Percentiles rank a stretch among this genome's conserved stretches.
phyloP scores from a whole-genome alignment of 2,329 filamentous ascomycete genomes.

The Cyphellophora attinorum region DNA sequence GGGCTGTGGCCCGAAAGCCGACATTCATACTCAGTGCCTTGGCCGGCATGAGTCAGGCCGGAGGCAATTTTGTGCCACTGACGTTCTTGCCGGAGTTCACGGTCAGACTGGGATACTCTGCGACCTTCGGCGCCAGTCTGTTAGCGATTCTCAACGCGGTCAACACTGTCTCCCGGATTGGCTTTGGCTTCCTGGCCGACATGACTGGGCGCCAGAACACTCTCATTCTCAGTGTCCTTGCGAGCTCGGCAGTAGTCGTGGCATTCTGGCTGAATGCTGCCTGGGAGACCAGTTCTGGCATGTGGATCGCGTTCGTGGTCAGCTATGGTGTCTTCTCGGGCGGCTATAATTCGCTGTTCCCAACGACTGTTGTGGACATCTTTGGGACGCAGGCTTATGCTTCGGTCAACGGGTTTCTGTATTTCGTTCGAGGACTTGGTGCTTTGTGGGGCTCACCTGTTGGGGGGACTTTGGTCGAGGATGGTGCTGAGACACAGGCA shows the following conservation, averaged over 20 bases:
- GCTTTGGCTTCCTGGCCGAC: constrained; percentile 29
- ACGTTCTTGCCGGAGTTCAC: constrained; percentile 31
- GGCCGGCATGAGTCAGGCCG: constrained; percentile 26
- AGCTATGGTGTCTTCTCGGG: constrained; percentile 28
- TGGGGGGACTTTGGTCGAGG: constrained; percentile 21
- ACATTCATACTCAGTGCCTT: constrained; percentile 29
- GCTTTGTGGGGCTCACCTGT: constrained; percentile 30
- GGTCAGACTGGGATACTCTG: constrained; percentile 27
- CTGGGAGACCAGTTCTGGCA: constrained; percentile 10
- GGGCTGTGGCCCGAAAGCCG: constrained; percentile 23
- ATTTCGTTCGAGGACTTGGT: constrained; percentile 28
- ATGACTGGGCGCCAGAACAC: constrained; percentile 29
- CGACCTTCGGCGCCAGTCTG: constrained; percentile 26
- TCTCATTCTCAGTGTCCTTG: constrained; percentile 23
- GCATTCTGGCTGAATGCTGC: constrained; percentile 21
- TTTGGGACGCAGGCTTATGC: constrained; percentile 29
- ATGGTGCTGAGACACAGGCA: no score
- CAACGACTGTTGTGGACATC: constrained; percentile 28
- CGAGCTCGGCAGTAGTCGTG: constrained; percentile 21
- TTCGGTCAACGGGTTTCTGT: constrained; percentile 28
- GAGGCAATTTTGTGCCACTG: constrained; percentile 29
- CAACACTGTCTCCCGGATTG: constrained; percentile 29
- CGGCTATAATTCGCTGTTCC: constrained; percentile 31
- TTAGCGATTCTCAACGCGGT: constrained; percentile 31
- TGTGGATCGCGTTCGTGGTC: constrained; percentile 22